These are phyloP conservation scores for Rhodofomes roseus DNA, from an alignment of 1,284 basidiomycete genomes.

Conservation along the genomic window DNA sequence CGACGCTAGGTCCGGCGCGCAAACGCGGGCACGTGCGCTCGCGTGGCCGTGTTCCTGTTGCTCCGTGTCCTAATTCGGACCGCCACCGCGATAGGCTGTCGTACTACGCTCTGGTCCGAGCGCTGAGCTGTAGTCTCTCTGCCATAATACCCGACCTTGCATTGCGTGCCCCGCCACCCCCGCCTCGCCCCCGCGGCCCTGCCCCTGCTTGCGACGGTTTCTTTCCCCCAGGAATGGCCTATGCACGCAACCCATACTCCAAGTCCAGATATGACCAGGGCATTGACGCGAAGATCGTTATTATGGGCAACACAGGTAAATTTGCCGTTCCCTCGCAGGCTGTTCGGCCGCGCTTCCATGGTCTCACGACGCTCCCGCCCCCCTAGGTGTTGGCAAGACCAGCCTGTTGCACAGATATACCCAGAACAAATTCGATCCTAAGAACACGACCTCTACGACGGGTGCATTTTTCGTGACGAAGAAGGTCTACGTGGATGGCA, in stretches of 20 bases:
- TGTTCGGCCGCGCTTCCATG: neutral
- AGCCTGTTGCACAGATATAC: conserved; percentile 92
- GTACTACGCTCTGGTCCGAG: neutral
- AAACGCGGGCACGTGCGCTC: conserved; percentile 6
- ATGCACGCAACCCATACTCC: conserved; percentile 53
- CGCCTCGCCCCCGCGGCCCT: conserved; percentile 20
- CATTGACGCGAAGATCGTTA: conserved; percentile 94
- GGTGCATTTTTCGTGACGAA: conserved; percentile 95
- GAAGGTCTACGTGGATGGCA: conserved; percentile 85
- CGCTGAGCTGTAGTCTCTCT: neutral
- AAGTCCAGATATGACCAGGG: conserved; percentile 70
- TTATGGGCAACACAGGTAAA: conserved; percentile 92
- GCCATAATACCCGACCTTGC: conserved; percentile 5
- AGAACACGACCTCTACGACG: conserved; percentile 87
- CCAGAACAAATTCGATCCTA: conserved; percentile 84
- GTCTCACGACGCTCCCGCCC: conserved; percentile 1
- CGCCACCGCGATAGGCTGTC: conserved; percentile 9
- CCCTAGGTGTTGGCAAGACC: conserved; percentile 87
- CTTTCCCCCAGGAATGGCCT: conserved; percentile 29
- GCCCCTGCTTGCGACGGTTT: conserved; percentile 19
- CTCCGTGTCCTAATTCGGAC: conserved; percentile 3
- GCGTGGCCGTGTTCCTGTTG: conserved; percentile 2
- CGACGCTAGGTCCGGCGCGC: conserved; percentile 3
- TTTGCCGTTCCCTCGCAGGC: neutral
- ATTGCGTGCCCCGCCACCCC: conserved; percentile 10